These are phyloP conservation scores for Xylaria sp. DNA, from an alignment of 2,329 filamentous ascomycete genomes.

Conservation along the genomic window DNA sequence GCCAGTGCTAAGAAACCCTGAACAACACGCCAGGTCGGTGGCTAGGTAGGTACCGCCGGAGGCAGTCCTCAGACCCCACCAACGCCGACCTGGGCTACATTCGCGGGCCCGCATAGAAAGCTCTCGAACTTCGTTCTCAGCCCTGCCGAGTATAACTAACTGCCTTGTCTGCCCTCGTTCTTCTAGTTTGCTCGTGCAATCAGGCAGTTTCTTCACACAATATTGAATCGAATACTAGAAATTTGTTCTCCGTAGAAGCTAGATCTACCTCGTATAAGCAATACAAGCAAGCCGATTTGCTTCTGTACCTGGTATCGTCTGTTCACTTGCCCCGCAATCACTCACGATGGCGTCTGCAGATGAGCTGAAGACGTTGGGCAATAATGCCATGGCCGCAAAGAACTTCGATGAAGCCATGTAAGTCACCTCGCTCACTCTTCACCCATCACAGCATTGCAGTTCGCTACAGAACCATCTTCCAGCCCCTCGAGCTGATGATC, in stretches of 20 bases:
- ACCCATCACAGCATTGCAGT: not conserved
- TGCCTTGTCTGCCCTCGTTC: constrained; percentile 11
- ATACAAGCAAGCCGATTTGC: not conserved
- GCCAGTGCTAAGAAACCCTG: constrained; percentile 1
- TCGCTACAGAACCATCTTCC: not conserved
- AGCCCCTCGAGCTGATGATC: not conserved
- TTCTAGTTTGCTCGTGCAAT: constrained; percentile 1
- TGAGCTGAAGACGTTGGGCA: constrained; percentile 95
- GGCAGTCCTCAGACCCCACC: constrained; percentile 31
- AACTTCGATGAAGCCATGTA: constrained; percentile 97
- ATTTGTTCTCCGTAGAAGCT: constrained; percentile 1
- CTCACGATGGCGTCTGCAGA: constrained; percentile 69
- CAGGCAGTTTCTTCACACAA: constrained; percentile 1
- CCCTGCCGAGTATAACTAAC: constrained; percentile 31
- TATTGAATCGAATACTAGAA: constrained; percentile 1
- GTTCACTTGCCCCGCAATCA: constrained; percentile 27
- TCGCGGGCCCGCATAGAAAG: constrained; percentile 40
- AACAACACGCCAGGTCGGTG: constrained; percentile 4
- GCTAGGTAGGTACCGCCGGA: constrained; percentile 24
- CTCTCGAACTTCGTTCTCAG: constrained; percentile 42
- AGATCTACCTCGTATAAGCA: constrained; percentile 6
- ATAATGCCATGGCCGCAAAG: constrained; percentile 98
- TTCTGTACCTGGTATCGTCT: not conserved
- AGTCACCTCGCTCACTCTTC: constrained; percentile 54
- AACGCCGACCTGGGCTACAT: constrained; percentile 18